Percentiles rank a stretch among this genome's conserved stretches.
phyloP scores from a whole-genome alignment of 768 basidiomycete species.

The Macrolepiota dolichaula region DNA sequence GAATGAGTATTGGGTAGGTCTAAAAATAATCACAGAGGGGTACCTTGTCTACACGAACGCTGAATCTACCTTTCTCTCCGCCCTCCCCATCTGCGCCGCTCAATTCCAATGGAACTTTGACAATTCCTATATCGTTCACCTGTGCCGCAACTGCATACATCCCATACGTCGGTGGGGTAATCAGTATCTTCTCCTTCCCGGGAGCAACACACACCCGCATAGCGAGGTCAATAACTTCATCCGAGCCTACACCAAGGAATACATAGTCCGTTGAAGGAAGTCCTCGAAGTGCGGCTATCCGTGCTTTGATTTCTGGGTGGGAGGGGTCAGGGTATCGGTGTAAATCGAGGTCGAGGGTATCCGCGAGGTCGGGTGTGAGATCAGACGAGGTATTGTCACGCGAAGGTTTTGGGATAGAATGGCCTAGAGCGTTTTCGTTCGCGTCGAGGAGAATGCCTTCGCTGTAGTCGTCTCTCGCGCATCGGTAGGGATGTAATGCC shows the following conservation, averaged over 20 bases:
- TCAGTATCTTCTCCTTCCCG: slow-evolving; percentile 75
- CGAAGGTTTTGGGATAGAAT: slow-evolving; percentile 52
- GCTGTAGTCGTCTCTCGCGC: slow-evolving; percentile 94
- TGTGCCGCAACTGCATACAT: slow-evolving; percentile 97
- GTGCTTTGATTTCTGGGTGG: slow-evolving; percentile 72
- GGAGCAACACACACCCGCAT: slow-evolving; percentile 89
- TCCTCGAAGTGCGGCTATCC: slow-evolving; percentile 69
- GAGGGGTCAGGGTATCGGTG: slow-evolving; percentile 95
- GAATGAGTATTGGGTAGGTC: neutral
- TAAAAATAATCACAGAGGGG: slow-evolving; percentile 20
- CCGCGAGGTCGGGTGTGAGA: slow-evolving; percentile 31
- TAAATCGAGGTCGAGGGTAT: slow-evolving; percentile 48
- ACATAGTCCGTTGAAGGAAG: slow-evolving; percentile 65
- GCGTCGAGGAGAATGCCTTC: slow-evolving; percentile 92
- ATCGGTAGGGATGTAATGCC: slow-evolving; percentile 87
- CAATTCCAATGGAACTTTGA: slow-evolving; percentile 71
- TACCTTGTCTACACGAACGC: slow-evolving; percentile 72
- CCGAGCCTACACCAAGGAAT: slow-evolving; percentile 95
- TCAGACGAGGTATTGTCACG: slow-evolving; percentile 7
- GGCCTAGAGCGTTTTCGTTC: slow-evolving; percentile 95
- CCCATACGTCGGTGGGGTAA: slow-evolving; percentile 94
- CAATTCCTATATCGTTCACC: slow-evolving; percentile 86
- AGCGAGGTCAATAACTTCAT: slow-evolving; percentile 93
- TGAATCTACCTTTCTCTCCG: slow-evolving; percentile 70
- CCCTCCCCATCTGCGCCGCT: slow-evolving; percentile 62